A percentile compares a stretch with the other conserved stretches of the same genome.
Evolutionary conservation across 495 filamentous ascomycete genomes (phyloP).

Genomic region (Chaetomium fimeti): DNA sequence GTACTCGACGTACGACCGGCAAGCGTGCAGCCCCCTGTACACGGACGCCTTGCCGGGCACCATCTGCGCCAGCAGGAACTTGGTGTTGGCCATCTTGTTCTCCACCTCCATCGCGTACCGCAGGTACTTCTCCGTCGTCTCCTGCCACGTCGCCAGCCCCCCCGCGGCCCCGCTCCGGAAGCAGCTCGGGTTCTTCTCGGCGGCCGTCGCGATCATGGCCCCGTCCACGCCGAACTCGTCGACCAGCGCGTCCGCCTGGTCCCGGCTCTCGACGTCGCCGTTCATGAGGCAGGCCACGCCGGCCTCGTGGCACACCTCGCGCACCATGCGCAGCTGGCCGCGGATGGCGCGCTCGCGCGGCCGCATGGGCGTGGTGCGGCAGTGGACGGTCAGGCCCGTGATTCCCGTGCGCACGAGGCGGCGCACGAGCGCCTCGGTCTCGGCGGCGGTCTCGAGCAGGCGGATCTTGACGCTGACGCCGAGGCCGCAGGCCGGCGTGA

Average conservation of each 20-base stretch:
- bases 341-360: constrained; percentile 83
- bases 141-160: constrained; percentile 65
- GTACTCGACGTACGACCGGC: constrained; percentile 63
- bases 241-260: constrained; percentile 65
- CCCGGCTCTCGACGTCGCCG: constrained; percentile 75
- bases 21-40: constrained; percentile 53
- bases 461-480: constrained; percentile 96
- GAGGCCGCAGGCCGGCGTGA: constrained; percentile 71
- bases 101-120: constrained; percentile 67
- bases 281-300: constrained; percentile 94
- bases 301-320: constrained; percentile 68
- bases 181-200: constrained; percentile 82
- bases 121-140: constrained; percentile 73
- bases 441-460: constrained; percentile 69
- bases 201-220: constrained; percentile 92
- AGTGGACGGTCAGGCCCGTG: constrained; percentile 88
- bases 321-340: constrained; percentile 79
- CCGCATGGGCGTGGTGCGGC: constrained; percentile 93
- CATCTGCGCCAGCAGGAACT: constrained; percentile 80
- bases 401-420: constrained; percentile 81
- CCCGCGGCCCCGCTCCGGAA: constrained; percentile 68
- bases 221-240: constrained; percentile 80
- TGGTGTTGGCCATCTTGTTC: constrained; percentile 88
- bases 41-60: constrained; percentile 72
- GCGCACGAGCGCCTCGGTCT: constrained; percentile 71